Evolutionary conservation across 805 yeast genomes (phyloP).

Genomic region (Wickerhamiella siamensis): DNA sequence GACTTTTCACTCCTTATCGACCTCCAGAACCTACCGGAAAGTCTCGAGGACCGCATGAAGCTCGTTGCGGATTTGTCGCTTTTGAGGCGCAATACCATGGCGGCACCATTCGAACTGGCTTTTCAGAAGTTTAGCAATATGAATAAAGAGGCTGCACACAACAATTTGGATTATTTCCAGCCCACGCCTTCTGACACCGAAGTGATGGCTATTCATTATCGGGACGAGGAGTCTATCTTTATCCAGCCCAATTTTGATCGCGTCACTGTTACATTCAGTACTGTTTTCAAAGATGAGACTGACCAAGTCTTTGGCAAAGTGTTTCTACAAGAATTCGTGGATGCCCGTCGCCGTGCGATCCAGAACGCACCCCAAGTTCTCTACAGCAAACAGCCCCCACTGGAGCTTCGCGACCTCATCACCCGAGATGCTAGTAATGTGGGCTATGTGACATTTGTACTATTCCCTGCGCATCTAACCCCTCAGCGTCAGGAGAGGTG

Average conservation of each 20-base stretch:
- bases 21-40: slow-evolving; percentile 30
- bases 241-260: slow-evolving; percentile 89
- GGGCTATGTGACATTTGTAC: slow-evolving; percentile 45
- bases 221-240: slow-evolving; percentile 86
- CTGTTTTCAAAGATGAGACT: slow-evolving; percentile 90
- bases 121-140: slow-evolving; percentile 64
- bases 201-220: slow-evolving; percentile 60
- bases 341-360: slow-evolving; percentile 86
- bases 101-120: slow-evolving; percentile 85
- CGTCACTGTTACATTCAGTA: slow-evolving; percentile 90
- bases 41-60: slow-evolving; percentile 33
- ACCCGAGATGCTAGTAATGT: slow-evolving; percentile 27
- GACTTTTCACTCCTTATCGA: slow-evolving; percentile 66
- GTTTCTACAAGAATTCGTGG: slow-evolving; percentile 59
- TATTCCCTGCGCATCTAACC: slow-evolving; percentile 41
- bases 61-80: slow-evolving; percentile 54
- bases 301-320: slow-evolving; percentile 43
- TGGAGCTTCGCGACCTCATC: slow-evolving; percentile 46
- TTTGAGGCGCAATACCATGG: slow-evolving; percentile 73
- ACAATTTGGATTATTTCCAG: slow-evolving; percentile 27
- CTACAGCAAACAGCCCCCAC: slow-evolving; percentile 82
- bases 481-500: slow-evolving; percentile 70
- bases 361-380: slow-evolving; percentile 98
- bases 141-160: slow-evolving; percentile 28
- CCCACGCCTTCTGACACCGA: slow-evolving; percentile 36